phyloP scores from a whole-genome alignment of 306 rosid genomes.

The Dalbergia cultrata region DNA sequence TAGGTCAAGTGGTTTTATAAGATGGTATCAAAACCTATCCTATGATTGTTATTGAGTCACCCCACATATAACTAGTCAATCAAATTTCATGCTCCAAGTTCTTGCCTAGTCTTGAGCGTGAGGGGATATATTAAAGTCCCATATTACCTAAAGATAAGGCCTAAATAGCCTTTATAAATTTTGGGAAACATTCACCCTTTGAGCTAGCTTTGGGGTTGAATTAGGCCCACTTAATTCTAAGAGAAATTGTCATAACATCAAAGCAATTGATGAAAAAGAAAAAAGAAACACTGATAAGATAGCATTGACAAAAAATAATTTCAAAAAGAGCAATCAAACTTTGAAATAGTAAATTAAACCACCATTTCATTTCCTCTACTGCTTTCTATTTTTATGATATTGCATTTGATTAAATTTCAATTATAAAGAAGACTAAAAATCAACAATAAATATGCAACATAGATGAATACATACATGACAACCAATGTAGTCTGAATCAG shows the following conservation, averaged over 20 bases:
- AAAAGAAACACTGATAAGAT: constrained; percentile 3
- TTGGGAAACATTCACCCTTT: no score
- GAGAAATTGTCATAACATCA: background rate
- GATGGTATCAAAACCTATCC: no score
- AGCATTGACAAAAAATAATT: constrained; percentile 18
- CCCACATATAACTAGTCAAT: no score
- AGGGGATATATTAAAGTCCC: no score
- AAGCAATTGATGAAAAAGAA: constrained; percentile 7
- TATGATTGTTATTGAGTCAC: no score
- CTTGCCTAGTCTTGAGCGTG: no score
- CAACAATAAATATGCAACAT: constrained; percentile 28
- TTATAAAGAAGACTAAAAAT: constrained; percentile 31
- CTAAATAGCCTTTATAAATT: no score
- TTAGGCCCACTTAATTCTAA: no score
- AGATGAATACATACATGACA: constrained; percentile 69
- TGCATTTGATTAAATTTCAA: constrained; percentile 23
- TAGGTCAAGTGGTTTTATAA: no score
- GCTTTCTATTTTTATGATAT: constrained; percentile 27
- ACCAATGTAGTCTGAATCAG: constrained; percentile 49
- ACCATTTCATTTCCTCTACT: constrained; percentile 25
- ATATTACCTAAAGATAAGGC: no score
- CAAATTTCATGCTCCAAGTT: no score
- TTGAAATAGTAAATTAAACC: constrained; percentile 18
- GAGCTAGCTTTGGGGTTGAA: no score
- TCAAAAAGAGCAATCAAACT: background rate